Evolutionary conservation across 2,329 filamentous ascomycete genomes (phyloP).

Genomic region (Pseudohalonectria lignicola): DNA sequence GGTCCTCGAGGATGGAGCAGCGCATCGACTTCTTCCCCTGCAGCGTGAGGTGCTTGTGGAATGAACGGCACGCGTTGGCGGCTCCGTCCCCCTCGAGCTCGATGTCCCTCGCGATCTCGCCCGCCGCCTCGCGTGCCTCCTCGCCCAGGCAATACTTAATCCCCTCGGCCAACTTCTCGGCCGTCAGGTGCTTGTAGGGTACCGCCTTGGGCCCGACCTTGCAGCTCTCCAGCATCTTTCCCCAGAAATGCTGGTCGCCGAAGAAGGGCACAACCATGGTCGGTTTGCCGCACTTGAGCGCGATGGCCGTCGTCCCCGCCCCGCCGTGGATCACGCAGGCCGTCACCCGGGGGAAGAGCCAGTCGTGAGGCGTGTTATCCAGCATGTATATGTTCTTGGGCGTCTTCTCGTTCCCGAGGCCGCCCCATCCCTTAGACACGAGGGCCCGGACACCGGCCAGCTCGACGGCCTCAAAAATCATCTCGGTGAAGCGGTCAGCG

Average conservation of each 20-base stretch:
- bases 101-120: conserved; percentile 50
- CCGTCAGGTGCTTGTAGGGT: conserved; percentile 55
- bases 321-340: conserved; percentile 69
- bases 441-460: conserved; percentile 57
- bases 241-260: conserved; percentile 73
- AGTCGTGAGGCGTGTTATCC: conserved; percentile 66
- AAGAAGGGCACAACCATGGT: conserved; percentile 74
- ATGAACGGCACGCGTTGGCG: conserved; percentile 55
- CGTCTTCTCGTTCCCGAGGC: conserved; percentile 47
- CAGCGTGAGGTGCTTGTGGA: conserved; percentile 49
- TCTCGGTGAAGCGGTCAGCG: conserved; percentile 53
- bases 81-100: conserved; percentile 56
- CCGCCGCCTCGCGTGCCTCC: conserved; percentile 45
- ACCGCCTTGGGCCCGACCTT: conserved; percentile 56
- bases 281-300: conserved; percentile 58
- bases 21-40: conserved; percentile 43
- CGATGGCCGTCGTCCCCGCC: conserved; percentile 65
- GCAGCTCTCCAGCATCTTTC: conserved; percentile 52
- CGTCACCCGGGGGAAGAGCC: conserved; percentile 58
- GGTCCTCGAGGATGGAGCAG: conserved; percentile 53
- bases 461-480: conserved; percentile 61
- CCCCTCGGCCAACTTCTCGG: conserved; percentile 55
- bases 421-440: conserved; percentile 68
- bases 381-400: conserved; percentile 61
- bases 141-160: conserved; percentile 57